Percentiles rank a stretch among this genome's conserved stretches.
phyloP scores from a whole-genome alignment of 1,284 basidiomycete species.

The Caloboletus firmus region DNA sequence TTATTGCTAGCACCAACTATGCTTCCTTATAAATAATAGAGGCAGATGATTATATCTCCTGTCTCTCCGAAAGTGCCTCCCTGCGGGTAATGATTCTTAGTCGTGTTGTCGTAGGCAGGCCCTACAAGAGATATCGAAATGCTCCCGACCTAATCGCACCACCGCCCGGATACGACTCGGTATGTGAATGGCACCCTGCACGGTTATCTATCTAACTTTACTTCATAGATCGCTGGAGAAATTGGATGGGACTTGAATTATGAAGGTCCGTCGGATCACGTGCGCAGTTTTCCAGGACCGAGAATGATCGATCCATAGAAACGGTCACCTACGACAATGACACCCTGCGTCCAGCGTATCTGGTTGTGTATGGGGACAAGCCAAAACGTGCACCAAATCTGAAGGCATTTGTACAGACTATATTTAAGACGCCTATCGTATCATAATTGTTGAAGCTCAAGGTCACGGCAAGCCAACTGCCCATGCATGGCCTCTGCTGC shows the following conservation, averaged over 20 bases:
- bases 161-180: conserved; percentile 57
- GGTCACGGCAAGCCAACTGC: not conserved
- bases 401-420: conserved; percentile 31
- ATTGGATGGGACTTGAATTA: conserved; percentile 59
- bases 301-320: conserved; percentile 34
- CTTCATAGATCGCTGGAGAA: conserved; percentile 40
- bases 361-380: conserved; percentile 52
- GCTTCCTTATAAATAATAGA: conserved; percentile 39
- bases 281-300: not conserved
- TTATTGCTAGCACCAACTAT: not conserved
- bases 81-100: conserved; percentile 52
- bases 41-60: conserved; percentile 57
- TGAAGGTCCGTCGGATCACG: conserved; percentile 35
- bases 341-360: conserved; percentile 57
- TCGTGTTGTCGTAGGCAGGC: conserved; percentile 60
- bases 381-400: conserved; percentile 22
- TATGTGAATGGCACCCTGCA: conserved; percentile 28
- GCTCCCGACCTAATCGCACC: conserved; percentile 46
- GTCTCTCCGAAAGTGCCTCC: conserved; percentile 38
- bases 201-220: not conserved
- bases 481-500: not conserved
- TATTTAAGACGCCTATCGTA: conserved; percentile 39
- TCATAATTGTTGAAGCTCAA: conserved; percentile 19
- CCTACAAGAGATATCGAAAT: conserved; percentile 48
- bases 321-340: conserved; percentile 60